Evolutionary conservation across 495 filamentous ascomycete species (phyloP).

Genomic region (Talaromyces nanjingensis): DNA sequence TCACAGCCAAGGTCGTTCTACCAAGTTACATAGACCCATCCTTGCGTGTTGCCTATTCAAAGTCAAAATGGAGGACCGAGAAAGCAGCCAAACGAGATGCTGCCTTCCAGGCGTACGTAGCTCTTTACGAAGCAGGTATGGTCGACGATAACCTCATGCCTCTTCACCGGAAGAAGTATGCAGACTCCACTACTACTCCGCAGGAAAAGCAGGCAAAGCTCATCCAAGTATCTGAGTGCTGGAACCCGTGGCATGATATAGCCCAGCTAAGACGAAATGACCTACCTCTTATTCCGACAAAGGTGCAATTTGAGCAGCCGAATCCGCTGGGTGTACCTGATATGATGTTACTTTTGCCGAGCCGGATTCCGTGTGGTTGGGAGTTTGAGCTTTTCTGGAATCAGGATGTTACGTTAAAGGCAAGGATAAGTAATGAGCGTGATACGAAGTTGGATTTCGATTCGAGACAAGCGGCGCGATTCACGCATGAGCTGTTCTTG

Average conservation of each 20-base stretch:
- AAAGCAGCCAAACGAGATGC: constrained; percentile 72
- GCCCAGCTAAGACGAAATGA: constrained; percentile 25
- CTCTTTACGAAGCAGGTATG: constrained; percentile 61
- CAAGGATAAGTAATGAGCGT: neutral
- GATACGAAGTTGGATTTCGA: neutral
- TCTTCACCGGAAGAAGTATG: constrained; percentile 15
- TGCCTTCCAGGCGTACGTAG: constrained; percentile 73
- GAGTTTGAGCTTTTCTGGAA: constrained; percentile 41
- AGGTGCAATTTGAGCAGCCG: constrained; percentile 1
- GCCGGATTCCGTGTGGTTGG: constrained; percentile 19
- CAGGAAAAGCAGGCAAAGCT: constrained; percentile 42
- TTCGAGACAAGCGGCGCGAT: constrained; percentile 8
- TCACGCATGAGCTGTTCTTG: constrained; percentile 24
- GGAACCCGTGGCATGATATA: constrained; percentile 61
- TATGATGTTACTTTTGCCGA: constrained; percentile 33
- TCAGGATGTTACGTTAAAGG: constrained; percentile 16
- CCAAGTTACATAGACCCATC: constrained; percentile 61
- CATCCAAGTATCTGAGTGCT: constrained; percentile 44
- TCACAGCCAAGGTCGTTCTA: constrained; percentile 57
- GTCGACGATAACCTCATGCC: constrained; percentile 80
- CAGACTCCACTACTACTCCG: constrained; percentile 24
- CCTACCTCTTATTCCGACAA: constrained; percentile 4
- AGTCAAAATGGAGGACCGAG: constrained; percentile 59
- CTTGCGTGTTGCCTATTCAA: constrained; percentile 50
- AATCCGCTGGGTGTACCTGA: constrained; percentile 10